Percentiles rank a stretch among this genome's conserved stretches.
These are phyloP conservation scores for Ulvella scutata DNA, from an alignment of 139 green algal genomes.

Conservation along the genomic window DNA sequence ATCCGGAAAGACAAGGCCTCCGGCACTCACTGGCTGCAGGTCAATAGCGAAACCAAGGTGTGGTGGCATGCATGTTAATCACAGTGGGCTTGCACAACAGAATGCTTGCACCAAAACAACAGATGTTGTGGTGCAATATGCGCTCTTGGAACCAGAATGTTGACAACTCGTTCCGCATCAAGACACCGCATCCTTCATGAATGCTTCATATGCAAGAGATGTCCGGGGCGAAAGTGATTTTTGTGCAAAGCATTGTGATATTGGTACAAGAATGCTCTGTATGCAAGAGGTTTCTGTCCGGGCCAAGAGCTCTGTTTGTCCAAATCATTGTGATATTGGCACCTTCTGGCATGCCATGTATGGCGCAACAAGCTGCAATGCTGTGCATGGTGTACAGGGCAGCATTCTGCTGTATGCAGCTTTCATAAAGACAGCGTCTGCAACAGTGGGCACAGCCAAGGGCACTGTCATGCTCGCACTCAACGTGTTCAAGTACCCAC, in stretches of 20 bases:
- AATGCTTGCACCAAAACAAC: background rate
- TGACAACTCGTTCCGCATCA: background rate
- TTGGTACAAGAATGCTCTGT: background rate
- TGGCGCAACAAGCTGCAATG: background rate
- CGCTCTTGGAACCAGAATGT: too few species aligned
- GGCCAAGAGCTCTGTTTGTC: background rate
- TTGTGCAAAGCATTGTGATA: background rate
- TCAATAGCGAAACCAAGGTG: constrained; percentile 1
- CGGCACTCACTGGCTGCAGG: background rate
- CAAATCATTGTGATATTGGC: background rate
- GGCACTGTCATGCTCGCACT: background rate
- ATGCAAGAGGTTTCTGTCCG: background rate
- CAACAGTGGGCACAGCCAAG: background rate
- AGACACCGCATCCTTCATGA: background rate
- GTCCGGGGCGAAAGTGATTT: background rate
- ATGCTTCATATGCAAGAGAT: background rate
- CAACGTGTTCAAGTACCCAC: background rate
- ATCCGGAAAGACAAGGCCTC: background rate
- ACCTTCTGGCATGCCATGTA: background rate
- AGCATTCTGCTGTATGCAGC: background rate
- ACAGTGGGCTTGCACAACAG: background rate
- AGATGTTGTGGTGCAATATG: background rate
- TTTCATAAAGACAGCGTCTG: background rate
- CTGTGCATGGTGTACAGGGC: background rate
- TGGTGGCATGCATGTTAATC: background rate